Evolutionary conservation across 108 stramenopile genomes (phyloP), one percentile per base, ranked within the genome.

Genomic region (Bacterosira constricta): DNA sequence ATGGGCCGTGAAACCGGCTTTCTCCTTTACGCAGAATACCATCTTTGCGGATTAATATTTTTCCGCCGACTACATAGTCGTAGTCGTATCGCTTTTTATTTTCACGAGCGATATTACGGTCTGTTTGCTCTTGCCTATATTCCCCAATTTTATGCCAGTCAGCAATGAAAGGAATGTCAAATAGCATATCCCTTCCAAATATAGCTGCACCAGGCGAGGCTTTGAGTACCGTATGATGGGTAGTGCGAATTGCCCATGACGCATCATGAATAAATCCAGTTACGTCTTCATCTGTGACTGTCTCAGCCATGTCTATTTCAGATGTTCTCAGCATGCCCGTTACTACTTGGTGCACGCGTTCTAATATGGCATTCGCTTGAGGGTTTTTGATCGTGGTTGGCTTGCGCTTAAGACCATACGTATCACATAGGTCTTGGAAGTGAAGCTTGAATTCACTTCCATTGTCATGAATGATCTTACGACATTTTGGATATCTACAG

Each of bases 381-480:
- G 78, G 78, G 45, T 79, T 79, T 55, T 67, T 62, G 51, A 67
- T 47, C 10, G 51, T 67, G 62, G 72, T 71, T 18, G 60, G 51
- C 59, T 67, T 73, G 52, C 47, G 51, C 49, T 73, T 62, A 35
- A 73, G 38, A 12, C 26, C 64, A 67, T 67, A 63, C 26, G 57
- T 32, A 21, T 69, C 32, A 6, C 76, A 41, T 34, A 81, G 49
- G 35, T 23, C 58, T 11, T 49, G 18, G 49, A 80, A 81, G 35
- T 77, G 59, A 20, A 50, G 52, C 47, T 70, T 68, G 41, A 80
- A 80, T 54, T 84, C 83, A n/a, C 37, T 64, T 34, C 80, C 80
- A 53, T 76, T 74, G 47, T 85, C 80, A n/a, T 54, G 54, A 0
- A 73, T 65, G 0, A 78, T 38, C 3, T 46, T 6, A 29, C 17